These are phyloP conservation scores for Urtica urens DNA, from an alignment of 306 rosid species.

Conservation along the genomic window DNA sequence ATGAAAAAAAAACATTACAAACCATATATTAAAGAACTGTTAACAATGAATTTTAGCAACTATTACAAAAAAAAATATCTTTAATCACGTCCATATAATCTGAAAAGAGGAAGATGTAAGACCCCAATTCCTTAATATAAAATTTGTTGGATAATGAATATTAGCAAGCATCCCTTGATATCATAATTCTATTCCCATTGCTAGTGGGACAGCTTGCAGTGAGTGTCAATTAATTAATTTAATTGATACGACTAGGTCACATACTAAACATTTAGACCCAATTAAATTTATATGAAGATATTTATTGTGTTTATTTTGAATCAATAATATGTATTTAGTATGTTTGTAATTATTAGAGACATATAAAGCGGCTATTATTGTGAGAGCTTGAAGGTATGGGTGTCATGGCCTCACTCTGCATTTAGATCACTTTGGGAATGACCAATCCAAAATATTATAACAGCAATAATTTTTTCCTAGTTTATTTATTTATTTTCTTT, in stretches of 20 bases:
- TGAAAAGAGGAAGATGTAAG: too few species aligned
- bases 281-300: too few species aligned
- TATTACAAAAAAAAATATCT: too few species aligned
- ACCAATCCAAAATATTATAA: slow-evolving; percentile 2
- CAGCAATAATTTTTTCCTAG: too few species aligned
- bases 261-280: neutral
- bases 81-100: too few species aligned
- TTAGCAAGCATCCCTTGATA: neutral
- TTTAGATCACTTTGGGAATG: slow-evolving; percentile 19
- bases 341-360: neutral
- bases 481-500: neutral
- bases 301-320: neutral
- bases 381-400: slow-evolving; percentile 13
- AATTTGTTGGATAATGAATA: neutral
- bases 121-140: neutral
- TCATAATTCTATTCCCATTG: neutral
- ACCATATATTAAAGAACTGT: too few species aligned
- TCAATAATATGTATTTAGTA: neutral
- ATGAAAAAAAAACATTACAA: too few species aligned
- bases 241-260: neutral
- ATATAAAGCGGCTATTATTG: neutral
- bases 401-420: slow-evolving; percentile 16
- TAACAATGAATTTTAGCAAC: too few species aligned
- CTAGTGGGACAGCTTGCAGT: slow-evolving; percentile 7
- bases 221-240: neutral